These are phyloP conservation scores for Solanum megistacrolobum DNA, from an alignment of 257 asterid species.

Conservation along the genomic window DNA sequence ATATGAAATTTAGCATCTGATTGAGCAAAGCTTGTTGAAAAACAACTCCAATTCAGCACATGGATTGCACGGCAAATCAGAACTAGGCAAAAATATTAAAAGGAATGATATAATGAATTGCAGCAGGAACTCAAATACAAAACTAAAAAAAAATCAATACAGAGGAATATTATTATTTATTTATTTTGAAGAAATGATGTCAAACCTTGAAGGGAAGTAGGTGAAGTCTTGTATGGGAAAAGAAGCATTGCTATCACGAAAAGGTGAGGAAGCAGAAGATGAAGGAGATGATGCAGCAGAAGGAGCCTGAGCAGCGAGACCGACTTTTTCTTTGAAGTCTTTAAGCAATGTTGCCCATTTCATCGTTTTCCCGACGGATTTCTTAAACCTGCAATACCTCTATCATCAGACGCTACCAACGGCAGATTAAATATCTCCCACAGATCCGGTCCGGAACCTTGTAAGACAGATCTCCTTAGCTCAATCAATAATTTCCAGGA, in stretches of 20 bases:
- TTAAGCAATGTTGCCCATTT: constrained; percentile 97
- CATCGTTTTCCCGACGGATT: constrained; percentile 71
- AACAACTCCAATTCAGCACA: not conserved
- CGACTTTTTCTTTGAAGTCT: constrained; percentile 96
- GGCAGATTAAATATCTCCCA: constrained; percentile 24
- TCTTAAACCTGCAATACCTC: constrained; percentile 49
- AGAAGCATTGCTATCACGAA: constrained; percentile 34
- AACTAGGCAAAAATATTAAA: not conserved
- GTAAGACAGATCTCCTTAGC: constrained; percentile 41
- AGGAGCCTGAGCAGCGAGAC: constrained; percentile 58
- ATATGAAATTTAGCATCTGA: not conserved
- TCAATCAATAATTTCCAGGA: constrained; percentile 8
- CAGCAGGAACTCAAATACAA: not conserved
- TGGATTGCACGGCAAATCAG: not conserved
- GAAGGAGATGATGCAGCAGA: constrained; percentile 46
- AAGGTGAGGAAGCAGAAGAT: constrained; percentile 41
- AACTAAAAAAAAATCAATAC: not conserved
- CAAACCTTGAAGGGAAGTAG: constrained; percentile 69
- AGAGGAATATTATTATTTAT: not conserved
- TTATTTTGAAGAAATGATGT: not conserved
- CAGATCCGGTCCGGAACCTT: constrained; percentile 56
- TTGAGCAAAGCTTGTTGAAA: not conserved
- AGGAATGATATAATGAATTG: not conserved
- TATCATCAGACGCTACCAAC: constrained; percentile 47
- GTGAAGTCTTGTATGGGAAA: constrained; percentile 42